A percentile compares a stretch with the other conserved stretches of the same genome.
These are phyloP conservation scores for Alloteropsis angusta DNA, from an alignment of 202 grass and related monocot species.

Conservation along the genomic window DNA sequence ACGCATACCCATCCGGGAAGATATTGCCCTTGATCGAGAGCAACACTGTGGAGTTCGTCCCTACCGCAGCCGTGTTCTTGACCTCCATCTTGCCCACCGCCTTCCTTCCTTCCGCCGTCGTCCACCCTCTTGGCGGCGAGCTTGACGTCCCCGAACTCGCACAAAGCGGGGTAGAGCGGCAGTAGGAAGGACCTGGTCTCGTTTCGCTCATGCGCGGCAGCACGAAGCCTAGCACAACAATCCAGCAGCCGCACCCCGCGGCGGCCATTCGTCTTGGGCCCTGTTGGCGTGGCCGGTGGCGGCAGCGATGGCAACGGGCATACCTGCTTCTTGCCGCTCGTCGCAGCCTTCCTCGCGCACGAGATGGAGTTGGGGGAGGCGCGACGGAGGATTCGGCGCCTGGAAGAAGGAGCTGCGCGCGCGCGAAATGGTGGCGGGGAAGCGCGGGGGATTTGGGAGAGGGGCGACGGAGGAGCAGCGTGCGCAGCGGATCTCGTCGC, in stretches of 20 bases:
- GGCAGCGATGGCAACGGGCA: not conserved
- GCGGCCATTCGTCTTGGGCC: not conserved
- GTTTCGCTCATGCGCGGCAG: no score
- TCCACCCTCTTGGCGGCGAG: constrained; percentile 30
- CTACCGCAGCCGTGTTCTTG: not conserved
- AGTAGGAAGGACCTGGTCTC: constrained; percentile 80
- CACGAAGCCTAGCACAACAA: no score
- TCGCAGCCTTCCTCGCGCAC: not conserved
- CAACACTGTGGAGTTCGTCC: constrained; percentile 43
- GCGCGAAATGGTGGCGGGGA: no score
- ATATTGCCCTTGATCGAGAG: constrained; percentile 87
- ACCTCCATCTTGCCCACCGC: constrained; percentile 25
- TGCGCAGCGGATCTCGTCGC: no score
- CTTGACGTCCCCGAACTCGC: constrained; percentile 69
- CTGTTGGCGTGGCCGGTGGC: not conserved
- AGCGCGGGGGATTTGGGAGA: no score
- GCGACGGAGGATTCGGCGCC: no score
- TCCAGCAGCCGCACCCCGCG: not conserved
- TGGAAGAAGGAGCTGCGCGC: no score
- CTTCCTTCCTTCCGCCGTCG: constrained; percentile 27
- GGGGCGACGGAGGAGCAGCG: no score
- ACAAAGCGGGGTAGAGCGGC: constrained; percentile 55
- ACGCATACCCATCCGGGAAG: constrained; percentile 81
- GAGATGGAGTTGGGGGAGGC: no score
- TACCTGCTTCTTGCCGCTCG: not conserved